Evolutionary conservation across 192 early-diverging fungal species (phyloP), one percentile per base, ranked within the genome.

Genomic region (Dissophora globulifera): DNA sequence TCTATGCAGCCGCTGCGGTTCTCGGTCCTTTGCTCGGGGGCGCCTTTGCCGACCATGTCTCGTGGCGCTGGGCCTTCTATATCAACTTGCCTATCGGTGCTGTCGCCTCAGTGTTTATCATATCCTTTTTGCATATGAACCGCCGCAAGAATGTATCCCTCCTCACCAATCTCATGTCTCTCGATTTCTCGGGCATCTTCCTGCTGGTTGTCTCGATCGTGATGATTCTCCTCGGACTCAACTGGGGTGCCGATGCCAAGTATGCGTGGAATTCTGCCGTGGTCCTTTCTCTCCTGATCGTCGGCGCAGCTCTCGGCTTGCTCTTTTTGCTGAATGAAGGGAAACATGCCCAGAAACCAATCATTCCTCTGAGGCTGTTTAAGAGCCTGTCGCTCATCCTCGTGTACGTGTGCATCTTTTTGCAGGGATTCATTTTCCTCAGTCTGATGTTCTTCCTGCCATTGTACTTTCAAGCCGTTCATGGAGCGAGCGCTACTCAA

Each of bases 401-500:
- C 26, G 82, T 87, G 12, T 88, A 89, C 33, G 30, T 38, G 81
- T 3, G 82, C 82, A 17, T 83, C 87, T 29, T 82, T 90, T 43
- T 91, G 92, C 61, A 84, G 84, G 41, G 85, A 66, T 40, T 74
- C 23, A 53, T 70, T 12, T 84, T 86, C 62, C 80, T 86, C 60
- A 70, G 75, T 17, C 64, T 65, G 11, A 76, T 89, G 2, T 95
- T 86, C 67, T 97, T 91, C 78, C 65, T 89, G 10, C 84, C 89
- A 0, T 41, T 90, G n/a, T 95, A 89, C 78, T 95, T 92, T 66
- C 88, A 93, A 52, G 61, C 93, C 40, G 92, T 95, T 8, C 81
- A 83, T 17, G 67, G 67, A 5, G 42, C 43, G 11, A 48, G 30
- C 23, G 89, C 96, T 1, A 92, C 91, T 8, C 30, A 65, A 7